These are phyloP conservation scores for Rhizophagus clarus DNA, from an alignment of 192 early-diverging fungal species.

Conservation along the genomic window DNA sequence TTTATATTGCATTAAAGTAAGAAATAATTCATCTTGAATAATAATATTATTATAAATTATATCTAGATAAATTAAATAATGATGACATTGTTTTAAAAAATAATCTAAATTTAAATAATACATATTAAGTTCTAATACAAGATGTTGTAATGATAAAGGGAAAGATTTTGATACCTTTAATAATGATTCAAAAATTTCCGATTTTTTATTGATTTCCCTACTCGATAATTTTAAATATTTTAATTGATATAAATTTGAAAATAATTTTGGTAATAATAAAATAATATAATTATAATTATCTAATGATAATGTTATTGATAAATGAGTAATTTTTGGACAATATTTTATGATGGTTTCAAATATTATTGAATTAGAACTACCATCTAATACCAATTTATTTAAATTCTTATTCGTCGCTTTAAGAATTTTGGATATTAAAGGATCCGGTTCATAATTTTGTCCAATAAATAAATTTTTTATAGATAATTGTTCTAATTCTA, in stretches of 20 bases:
- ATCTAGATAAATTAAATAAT: neutral
- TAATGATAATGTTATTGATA: neutral
- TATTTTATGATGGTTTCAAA: neutral
- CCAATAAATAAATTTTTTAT: neutral
- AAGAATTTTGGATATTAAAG: neutral
- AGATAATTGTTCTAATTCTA: neutral
- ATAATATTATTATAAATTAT: neutral
- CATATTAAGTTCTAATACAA: neutral
- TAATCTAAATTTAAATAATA: neutral
- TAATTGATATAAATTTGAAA: neutral
- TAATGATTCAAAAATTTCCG: neutral
- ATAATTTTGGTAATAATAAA: neutral
- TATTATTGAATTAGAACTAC: neutral
- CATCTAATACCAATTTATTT: neutral
- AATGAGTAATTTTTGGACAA: neutral
- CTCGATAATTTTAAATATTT: neutral
- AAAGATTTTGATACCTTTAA: neutral
- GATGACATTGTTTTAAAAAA: neutral
- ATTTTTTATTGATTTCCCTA: neutral
- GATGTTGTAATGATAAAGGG: neutral
- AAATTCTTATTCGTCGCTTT: neutral
- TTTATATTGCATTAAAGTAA: neutral
- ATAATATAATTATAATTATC: neutral
- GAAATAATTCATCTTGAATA: neutral
- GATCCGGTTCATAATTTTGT: neutral